phyloP scores from a whole-genome alignment of 164 flowering plant species.

The Kalanchoe fedtschenkoi region DNA sequence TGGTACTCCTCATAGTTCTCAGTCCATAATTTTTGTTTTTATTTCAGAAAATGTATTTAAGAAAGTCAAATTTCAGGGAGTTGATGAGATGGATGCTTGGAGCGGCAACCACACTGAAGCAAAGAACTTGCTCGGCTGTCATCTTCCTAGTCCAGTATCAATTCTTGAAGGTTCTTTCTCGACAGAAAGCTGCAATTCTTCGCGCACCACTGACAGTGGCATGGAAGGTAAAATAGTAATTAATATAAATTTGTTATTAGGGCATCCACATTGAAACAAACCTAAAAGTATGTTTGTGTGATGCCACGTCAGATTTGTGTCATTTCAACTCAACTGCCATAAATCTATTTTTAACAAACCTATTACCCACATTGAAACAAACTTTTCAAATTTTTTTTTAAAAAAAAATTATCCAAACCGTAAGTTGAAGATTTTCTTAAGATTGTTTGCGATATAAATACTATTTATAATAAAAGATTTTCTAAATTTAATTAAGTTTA shows the following conservation, averaged over 20 bases:
- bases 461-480: slow-evolving; percentile 47
- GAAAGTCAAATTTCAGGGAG: slow-evolving; percentile 23
- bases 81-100: slow-evolving; percentile 22
- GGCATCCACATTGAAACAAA: no score
- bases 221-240: background rate
- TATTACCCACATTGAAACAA: no score
- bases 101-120: slow-evolving; percentile 22
- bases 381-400: no score
- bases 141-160: slow-evolving; percentile 74
- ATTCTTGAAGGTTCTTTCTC: slow-evolving; percentile 58
- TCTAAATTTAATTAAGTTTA: no score
- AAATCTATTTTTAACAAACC: no score
- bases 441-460: no score
- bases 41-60: background rate
- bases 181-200: slow-evolving; percentile 64
- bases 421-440: no score
- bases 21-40: background rate
- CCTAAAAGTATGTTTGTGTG: no score
- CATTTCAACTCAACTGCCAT: no score
- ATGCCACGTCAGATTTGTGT: no score
- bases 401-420: no score
- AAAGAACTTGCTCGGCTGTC: slow-evolving; percentile 23
- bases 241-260: background rate
- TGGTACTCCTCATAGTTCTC: background rate
- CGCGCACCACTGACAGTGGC: slow-evolving; percentile 44